Evolutionary conservation across 2,329 filamentous ascomycete species (phyloP), one percentile per base, ranked within the genome.

Genomic region (Xylariales sp.): DNA sequence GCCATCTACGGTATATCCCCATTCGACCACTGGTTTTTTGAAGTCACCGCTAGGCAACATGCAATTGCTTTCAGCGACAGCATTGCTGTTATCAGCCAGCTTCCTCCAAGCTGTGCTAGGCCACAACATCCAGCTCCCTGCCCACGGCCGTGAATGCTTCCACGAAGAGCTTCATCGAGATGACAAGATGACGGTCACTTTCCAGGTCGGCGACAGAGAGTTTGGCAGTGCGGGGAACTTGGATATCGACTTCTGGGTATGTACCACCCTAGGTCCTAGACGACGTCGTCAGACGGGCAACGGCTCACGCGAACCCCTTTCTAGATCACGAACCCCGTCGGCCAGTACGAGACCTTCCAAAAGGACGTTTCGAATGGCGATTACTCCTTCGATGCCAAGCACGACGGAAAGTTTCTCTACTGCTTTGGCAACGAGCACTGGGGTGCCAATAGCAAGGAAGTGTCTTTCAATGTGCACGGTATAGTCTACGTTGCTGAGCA

Each of bases 401-500:
- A 82, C 60, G 90, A 98, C 64, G 93, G 93, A 51, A 89, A 86
- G 69, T 96, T 86, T 71, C 73, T 79, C 44, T 98, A 98, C 80
- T 98, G 93, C 80, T 98, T 98, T 72, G 94, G 93, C 69, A 98
- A 98, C 69, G 91, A 97, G 74, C 85, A 93, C 65, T 98, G 91
- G 89, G 87, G 88, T 45, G 89, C 90, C 45, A 88, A 88, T 65
- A 94, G 82, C 62, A 98, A 98, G 71, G 93, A 98, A 66, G 91
- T 98, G 40, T 95, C 88, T 43, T 98, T 98, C 80, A 98, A 98
- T 65, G 93, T 98, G 39, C 93, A 98, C 69, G 93, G 93, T 55
- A 88, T 98, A 51, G 91, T 98, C 61, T 98, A 97, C 68, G 89
- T 98, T 38, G 86, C 87, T 42, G 93, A 97, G 66, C 74, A 78